Conservation (phyloP, 2,329 filamentous ascomycete genomes). For the Plectosphaerella plurivora region DNA sequence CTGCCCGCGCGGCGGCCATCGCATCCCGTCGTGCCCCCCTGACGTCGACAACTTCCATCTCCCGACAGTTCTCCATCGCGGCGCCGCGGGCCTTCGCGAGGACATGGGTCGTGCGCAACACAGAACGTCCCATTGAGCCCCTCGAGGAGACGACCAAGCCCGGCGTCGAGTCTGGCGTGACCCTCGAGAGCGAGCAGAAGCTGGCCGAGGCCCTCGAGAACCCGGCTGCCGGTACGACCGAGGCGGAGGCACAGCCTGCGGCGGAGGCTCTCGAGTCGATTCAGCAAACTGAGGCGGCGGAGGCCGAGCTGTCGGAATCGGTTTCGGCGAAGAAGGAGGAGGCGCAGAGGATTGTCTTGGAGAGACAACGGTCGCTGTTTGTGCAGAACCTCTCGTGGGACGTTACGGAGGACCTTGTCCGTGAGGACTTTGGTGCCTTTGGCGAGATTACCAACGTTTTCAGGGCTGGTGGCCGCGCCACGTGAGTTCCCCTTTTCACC, state of each 20-base stretch:
- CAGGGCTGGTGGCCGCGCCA: not conserved
- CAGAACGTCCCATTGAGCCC: not conserved
- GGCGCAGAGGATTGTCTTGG: not conserved
- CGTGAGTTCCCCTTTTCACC: not conserved
- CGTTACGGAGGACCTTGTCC: slow-evolving; percentile 55
- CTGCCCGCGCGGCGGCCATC: slow-evolving; percentile 7
- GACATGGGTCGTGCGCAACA: not conserved
- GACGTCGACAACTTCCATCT: no score
- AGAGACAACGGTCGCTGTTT: slow-evolving; percentile 38
- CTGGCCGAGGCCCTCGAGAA: no score
- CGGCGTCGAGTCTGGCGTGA: not conserved
- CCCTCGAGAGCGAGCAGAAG: not conserved
- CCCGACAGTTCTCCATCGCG: slow-evolving; percentile 1
- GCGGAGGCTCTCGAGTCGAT: no score
- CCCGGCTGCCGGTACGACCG: no score
- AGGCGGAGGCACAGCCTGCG: no score
- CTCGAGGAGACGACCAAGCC: not conserved
- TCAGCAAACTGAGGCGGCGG: no score
- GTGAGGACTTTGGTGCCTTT: slow-evolving; percentile 49
- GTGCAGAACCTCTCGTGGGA: slow-evolving; percentile 69
- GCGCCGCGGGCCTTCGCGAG: slow-evolving; percentile 8
- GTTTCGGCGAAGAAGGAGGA: not conserved
- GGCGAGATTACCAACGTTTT: slow-evolving; percentile 17
- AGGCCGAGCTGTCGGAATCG: no score
- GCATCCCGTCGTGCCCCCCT: slow-evolving; percentile 2